Evolutionary conservation across 1,284 basidiomycete genomes (phyloP).

Genomic region (Austroboletus novae-zelandiae): DNA sequence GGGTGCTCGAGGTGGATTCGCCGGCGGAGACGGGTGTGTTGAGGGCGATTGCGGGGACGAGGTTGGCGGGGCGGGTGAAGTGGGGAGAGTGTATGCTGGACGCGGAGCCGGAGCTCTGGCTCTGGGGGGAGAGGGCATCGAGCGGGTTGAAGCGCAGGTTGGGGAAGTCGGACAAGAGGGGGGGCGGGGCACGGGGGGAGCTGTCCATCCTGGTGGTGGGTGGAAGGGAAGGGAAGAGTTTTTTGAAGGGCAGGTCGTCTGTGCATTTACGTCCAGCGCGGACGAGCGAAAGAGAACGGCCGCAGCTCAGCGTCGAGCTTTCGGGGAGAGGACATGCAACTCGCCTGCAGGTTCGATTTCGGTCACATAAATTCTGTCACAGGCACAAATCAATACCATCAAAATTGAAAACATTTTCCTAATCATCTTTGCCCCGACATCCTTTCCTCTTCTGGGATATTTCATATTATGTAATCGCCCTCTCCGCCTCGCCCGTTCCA

Average conservation of each 20-base stretch:
- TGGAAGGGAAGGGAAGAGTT: background rate
- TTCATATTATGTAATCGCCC: slow-evolving; percentile 23
- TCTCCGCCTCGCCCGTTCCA: slow-evolving; percentile 26
- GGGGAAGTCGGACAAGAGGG: slow-evolving; percentile 41
- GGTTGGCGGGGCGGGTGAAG: slow-evolving; percentile 22
- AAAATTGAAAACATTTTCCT: slow-evolving; percentile 31
- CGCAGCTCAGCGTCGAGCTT: background rate
- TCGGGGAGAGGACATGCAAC: slow-evolving; percentile 19
- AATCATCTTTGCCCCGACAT: slow-evolving; percentile 25
- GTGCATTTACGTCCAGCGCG: too few relatives aligned
- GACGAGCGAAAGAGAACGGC: too few relatives aligned
- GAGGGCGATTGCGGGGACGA: slow-evolving; percentile 5
- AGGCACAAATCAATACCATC: slow-evolving; percentile 29
- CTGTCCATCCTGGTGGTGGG: background rate
- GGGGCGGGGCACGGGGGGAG: slow-evolving; percentile 10
- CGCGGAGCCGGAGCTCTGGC: slow-evolving; percentile 35
- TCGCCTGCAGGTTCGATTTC: slow-evolving; percentile 17
- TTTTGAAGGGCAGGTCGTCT: background rate
- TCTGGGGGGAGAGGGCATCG: slow-evolving; percentile 38
- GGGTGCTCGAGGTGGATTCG: slow-evolving; percentile 36
- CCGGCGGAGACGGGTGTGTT: slow-evolving; percentile 37
- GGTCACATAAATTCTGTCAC: slow-evolving; percentile 37
- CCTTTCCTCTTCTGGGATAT: slow-evolving; percentile 8
- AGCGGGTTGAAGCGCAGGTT: slow-evolving; percentile 28
- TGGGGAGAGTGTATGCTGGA: slow-evolving; percentile 37